Evolutionary conservation across 495 filamentous ascomycete species (phyloP).

Genomic region (Penicillium canescens): DNA sequence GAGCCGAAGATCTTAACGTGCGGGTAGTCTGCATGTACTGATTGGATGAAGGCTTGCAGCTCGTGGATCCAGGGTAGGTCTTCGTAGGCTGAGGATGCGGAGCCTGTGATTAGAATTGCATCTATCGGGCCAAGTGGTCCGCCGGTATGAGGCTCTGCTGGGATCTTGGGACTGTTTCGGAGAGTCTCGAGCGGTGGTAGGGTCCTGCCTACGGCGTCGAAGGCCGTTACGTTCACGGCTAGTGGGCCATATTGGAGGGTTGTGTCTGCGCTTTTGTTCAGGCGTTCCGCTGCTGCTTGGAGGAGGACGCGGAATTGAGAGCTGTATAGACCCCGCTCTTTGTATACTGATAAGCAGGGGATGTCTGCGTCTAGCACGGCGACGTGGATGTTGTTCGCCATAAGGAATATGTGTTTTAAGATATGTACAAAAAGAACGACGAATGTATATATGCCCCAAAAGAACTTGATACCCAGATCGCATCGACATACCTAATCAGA

Average conservation of each 20-base stretch:
- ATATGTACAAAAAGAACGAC: background rate
- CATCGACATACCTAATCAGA: conserved; percentile 1
- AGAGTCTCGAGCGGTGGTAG: conserved; percentile 31
- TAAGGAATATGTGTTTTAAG: background rate
- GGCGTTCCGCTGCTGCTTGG: conserved; percentile 30
- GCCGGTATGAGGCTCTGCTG: conserved; percentile 12
- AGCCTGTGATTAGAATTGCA: conserved; percentile 43
- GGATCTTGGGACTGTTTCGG: conserved; percentile 13
- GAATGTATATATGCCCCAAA: background rate
- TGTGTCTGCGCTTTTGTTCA: conserved; percentile 19
- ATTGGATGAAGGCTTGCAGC: conserved; percentile 31
- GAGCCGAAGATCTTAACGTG: conserved; percentile 48
- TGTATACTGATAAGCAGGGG: conserved; percentile 37
- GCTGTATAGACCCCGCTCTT: conserved; percentile 37
- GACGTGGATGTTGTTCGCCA: conserved; percentile 31
- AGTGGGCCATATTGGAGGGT: conserved; percentile 13
- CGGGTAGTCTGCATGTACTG: conserved; percentile 38
- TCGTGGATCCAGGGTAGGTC: conserved; percentile 35
- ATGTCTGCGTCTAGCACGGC: conserved; percentile 44
- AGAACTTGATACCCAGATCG: background rate
- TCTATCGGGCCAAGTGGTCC: conserved; percentile 26
- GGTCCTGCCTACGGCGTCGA: conserved; percentile 36
- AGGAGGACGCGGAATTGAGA: conserved; percentile 39
- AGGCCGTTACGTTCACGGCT: conserved; percentile 36
- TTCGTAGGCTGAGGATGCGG: conserved; percentile 36